phyloP scores from a whole-genome alignment of 139 green algal genomes.

The Limnomonas spitsbergensis region DNA sequence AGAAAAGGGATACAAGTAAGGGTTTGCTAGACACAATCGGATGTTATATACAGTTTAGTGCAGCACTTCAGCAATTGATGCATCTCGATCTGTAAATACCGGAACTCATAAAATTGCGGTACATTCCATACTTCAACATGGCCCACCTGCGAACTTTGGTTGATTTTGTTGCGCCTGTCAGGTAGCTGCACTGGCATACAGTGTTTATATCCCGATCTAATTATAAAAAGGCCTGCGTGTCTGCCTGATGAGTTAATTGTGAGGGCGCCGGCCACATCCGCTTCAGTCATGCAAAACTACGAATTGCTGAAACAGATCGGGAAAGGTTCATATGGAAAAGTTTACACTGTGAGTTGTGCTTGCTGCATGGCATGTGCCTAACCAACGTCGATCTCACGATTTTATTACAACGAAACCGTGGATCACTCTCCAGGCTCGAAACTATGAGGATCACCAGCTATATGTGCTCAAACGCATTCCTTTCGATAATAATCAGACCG shows the following conservation, averaged over 20 bases:
- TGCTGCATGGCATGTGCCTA: background rate
- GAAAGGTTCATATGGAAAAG: slow-evolving; percentile 51
- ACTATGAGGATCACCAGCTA: slow-evolving; percentile 15
- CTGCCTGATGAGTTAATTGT: background rate
- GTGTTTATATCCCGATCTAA: background rate
- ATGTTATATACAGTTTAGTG: too few species aligned
- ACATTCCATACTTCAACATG: too few species aligned
- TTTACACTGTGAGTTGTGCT: slow-evolving; percentile 36
- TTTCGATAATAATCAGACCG: slow-evolving; percentile 27
- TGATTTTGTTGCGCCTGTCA: background rate
- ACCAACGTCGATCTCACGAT: background rate
- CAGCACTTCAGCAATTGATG: too few species aligned
- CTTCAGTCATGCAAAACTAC: slow-evolving; percentile 28
- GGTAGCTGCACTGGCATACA: background rate
- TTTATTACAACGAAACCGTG: background rate
- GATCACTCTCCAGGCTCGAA: background rate
- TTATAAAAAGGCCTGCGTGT: too few species aligned
- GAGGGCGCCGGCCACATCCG: background rate
- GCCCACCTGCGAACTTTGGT: background rate
- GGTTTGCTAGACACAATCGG: too few species aligned
- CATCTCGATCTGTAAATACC: too few species aligned
- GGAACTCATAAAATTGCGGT: too few species aligned
- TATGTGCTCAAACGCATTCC: slow-evolving; percentile 40
- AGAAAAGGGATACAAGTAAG: too few species aligned
- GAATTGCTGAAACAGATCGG: slow-evolving; percentile 30